Base-by-base conservation (phyloP, 495 filamentous ascomycete species). In the Trichoderma asperelloides region DNA sequence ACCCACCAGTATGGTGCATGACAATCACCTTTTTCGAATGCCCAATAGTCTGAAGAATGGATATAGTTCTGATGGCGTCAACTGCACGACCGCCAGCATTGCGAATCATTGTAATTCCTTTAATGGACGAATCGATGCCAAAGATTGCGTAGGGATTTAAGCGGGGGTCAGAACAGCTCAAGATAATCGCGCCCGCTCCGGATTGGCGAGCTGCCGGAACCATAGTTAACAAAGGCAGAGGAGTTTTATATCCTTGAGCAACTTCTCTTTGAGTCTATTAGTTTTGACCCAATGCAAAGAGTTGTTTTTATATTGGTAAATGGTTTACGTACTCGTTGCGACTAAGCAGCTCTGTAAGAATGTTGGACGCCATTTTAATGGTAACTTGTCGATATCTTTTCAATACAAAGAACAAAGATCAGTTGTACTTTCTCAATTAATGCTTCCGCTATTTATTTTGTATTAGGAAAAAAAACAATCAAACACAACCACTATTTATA, bases 91-190 rank as follows among this genome's bases (percentile, higher is more conserved):
- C 76, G 4, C 76, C 76, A 13, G 73, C 70, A 49, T 74, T 75
- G 23, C 71, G 70, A 30, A 78, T 65, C 45, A 78, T 74, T 0
- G 70, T 70, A 30, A 73, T 65, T 64, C 68, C 68, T 73, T 39
- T 70, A 16, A 70, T 9, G 4, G 67, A 71, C 18, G 69, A 40
- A 45, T 76, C 74, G 30, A 76, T 57, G 16, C 74, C 74, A 13
- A 76, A 62, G 21, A 76, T 72, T 57, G 70, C 68, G 47, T 76
- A 74, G 39, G 73, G 73, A 63, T 75, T 75, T 23, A 76, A 63
- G 5, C 73, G 68, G 2, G 74, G 74, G 45, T 76, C 73, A 7
- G 70, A 72, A 64, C 74, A 76, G 27, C 68, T 72, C 13, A 75
- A 16, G 65, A 70, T 55, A 6, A 69, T 64, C 2, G 66, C 49